These are phyloP conservation scores for Arachis monticola DNA, from an alignment of 331 rosid species.

Conservation along the genomic window DNA sequence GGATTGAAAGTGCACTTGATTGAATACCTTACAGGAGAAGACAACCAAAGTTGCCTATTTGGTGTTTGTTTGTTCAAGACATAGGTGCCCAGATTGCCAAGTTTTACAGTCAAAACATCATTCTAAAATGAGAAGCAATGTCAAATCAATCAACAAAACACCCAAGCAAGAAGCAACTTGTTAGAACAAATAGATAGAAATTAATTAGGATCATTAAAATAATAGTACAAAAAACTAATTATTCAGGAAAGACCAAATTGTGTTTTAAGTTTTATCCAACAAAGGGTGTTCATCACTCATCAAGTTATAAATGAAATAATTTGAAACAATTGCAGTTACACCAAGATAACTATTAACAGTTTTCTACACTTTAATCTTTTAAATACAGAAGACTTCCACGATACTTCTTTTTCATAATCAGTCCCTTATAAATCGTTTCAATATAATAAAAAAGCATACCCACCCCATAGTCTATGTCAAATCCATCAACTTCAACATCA, in stretches of 20 bases:
- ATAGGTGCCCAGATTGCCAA: constrained; percentile 79
- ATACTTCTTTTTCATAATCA: too few species aligned
- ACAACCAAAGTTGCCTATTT: constrained; percentile 93
- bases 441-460: constrained; percentile 39
- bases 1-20: not conserved
- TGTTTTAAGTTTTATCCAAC: not conserved
- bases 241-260: constrained; percentile 4
- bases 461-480: constrained; percentile 94
- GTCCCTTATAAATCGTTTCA: not conserved
- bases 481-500: constrained; percentile 71
- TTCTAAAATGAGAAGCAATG: constrained; percentile 55
- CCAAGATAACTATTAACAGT: not conserved
- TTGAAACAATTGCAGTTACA: constrained; percentile 8
- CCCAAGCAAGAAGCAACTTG: constrained; percentile 21
- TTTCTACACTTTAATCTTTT: not conserved
- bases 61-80: constrained; percentile 97
- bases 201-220: not conserved
- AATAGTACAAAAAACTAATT: not conserved
- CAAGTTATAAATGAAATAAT: constrained; percentile 18
- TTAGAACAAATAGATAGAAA: constrained; percentile 11
- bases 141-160: constrained; percentile 15
- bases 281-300: not conserved
- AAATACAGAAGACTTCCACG: not conserved
- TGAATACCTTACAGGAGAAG: constrained; percentile 85
- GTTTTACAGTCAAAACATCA: constrained; percentile 80